phyloP scores from a whole-genome alignment of 441 rosid genomes.

The Pelargonium myrrhifolium region DNA sequence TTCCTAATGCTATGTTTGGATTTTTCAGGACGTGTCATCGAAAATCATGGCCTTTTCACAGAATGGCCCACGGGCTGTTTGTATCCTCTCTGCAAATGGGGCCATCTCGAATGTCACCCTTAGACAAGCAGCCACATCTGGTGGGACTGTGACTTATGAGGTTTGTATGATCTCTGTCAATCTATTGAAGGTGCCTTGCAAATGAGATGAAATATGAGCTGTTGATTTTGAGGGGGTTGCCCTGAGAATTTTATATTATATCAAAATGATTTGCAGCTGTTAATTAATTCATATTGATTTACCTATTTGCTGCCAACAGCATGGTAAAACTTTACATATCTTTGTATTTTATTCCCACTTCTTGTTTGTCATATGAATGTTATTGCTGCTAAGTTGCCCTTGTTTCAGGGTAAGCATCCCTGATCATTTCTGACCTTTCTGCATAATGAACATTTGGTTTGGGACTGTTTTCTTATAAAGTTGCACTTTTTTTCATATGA shows the following conservation, averaged over 20 bases:
- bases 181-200: neutral
- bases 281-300: neutral
- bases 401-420: neutral
- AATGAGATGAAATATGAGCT: neutral
- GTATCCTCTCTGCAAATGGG: constrained; percentile 64
- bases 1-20: constrained; percentile 7
- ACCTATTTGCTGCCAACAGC: neutral
- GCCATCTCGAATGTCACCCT: constrained; percentile 55
- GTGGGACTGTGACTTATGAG: constrained; percentile 58
- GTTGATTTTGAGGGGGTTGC: neutral
- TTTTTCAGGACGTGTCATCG: constrained; percentile 48
- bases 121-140: constrained; percentile 40
- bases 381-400: neutral
- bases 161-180: constrained; percentile 26
- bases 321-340: neutral
- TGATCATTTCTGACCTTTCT: neutral
- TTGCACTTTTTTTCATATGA: too few species aligned
- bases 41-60: constrained; percentile 54
- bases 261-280: neutral
- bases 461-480: neutral
- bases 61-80: constrained; percentile 48
- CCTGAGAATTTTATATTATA: neutral
- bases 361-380: neutral
- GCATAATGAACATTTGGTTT: neutral
- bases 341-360: neutral